A percentile compares a stretch with the other conserved stretches of the same genome.
Conservation (phyloP, 1,284 basidiomycete species). For the Puccinia hordei region DNA sequence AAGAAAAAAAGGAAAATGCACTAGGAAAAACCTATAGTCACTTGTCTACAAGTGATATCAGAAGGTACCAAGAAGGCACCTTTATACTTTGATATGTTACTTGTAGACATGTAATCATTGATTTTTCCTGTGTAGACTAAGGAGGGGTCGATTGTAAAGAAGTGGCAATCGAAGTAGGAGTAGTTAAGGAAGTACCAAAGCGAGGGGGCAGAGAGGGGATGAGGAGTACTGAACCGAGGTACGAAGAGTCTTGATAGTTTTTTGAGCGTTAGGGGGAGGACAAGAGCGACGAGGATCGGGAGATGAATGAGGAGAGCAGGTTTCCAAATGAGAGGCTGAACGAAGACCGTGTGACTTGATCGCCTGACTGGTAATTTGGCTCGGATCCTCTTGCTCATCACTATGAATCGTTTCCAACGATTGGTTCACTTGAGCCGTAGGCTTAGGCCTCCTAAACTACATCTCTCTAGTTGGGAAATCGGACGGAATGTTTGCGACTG, state of each 20-base stretch:
- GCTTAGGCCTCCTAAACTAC: not conserved
- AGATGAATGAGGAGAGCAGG: not conserved
- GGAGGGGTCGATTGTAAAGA: not conserved
- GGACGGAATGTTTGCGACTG: not conserved
- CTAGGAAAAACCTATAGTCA: no score
- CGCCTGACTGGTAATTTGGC: not conserved
- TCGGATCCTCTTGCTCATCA: not conserved
- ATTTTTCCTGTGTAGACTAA: no score
- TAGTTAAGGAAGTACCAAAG: slow-evolving; percentile 13
- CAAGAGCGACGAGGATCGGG: slow-evolving; percentile 3
- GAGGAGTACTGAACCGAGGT: slow-evolving; percentile 11
- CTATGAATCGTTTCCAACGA: not conserved
- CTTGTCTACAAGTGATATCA: no score
- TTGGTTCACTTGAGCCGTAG: not conserved
- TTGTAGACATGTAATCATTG: no score
- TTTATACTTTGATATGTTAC: no score
- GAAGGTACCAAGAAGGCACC: no score
- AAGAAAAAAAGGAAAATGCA: not conserved
- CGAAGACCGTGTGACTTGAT: not conserved
- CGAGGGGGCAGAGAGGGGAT: slow-evolving; percentile 9
- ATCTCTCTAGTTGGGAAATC: not conserved
- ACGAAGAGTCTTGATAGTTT: not conserved
- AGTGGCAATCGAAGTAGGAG: not conserved
- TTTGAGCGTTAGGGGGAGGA: slow-evolving; percentile 13
- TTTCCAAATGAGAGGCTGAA: not conserved